Conservation (phyloP, 192 early-diverging fungal species). For the Dimargaris verticillata region DNA sequence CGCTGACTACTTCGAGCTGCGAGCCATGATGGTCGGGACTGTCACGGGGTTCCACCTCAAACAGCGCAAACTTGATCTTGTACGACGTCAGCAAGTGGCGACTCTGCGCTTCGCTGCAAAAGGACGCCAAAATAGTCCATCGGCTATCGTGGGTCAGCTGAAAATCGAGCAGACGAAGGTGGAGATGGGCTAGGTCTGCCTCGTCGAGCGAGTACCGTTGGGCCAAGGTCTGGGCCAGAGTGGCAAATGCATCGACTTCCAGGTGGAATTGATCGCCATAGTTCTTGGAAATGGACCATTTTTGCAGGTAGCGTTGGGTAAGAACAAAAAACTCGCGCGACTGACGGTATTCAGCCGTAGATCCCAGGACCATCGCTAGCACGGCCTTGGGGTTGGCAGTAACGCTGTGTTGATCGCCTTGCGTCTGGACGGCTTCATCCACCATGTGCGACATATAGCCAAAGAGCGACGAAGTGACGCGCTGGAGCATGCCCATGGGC, state of each 20-base stretch:
- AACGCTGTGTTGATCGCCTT: conserved; percentile 2
- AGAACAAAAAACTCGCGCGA: conserved; percentile 25
- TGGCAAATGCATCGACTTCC: conserved; percentile 13
- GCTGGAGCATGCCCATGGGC: conserved; percentile 17
- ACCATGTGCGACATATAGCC: conserved; percentile 10
- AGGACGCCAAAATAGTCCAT: not conserved
- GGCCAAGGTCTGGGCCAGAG: conserved; percentile 8
- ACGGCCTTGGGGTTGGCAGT: conserved; percentile 12
- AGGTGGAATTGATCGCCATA: conserved; percentile 16
- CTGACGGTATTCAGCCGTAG: conserved; percentile 22
- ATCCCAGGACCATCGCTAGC: conserved; percentile 18
- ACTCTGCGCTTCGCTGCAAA: not conserved
- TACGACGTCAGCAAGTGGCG: not conserved
- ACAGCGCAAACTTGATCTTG: not conserved
- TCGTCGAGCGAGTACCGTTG: conserved; percentile 4
- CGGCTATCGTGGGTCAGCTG: conserved; percentile 14
- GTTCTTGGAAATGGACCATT: conserved; percentile 24
- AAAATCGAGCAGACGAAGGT: conserved; percentile 16
- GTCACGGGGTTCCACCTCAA: not conserved
- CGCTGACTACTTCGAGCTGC: not conserved
- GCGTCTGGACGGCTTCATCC: not conserved
- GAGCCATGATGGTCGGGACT: not conserved
- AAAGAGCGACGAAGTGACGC: conserved; percentile 24
- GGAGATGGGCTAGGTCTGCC: conserved; percentile 10
- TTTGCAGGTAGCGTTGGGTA: conserved; percentile 19